Conservation (phyloP, 2,329 filamentous ascomycete genomes). For the Diplocarpon rosae region DNA sequence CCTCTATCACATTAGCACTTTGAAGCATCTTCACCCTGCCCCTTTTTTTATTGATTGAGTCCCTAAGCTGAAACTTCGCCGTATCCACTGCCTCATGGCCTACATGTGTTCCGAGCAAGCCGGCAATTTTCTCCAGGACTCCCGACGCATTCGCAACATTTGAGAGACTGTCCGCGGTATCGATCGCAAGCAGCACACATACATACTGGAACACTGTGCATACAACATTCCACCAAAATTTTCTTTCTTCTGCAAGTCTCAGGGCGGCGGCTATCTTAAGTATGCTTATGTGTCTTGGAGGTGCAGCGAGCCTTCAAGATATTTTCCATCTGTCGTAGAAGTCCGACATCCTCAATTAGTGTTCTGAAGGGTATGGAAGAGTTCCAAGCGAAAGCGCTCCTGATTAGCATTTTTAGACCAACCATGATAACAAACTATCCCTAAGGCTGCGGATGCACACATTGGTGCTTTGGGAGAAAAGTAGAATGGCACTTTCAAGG, state of each 20-base stretch:
- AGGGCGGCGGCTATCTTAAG: slow-evolving; percentile 25
- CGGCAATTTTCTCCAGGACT: slow-evolving; percentile 29
- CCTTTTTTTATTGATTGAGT: slow-evolving; percentile 22
- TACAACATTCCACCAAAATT: slow-evolving; percentile 34
- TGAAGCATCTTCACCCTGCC: slow-evolving; percentile 19
- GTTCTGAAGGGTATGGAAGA: too few species aligned
- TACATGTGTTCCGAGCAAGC: slow-evolving; percentile 24
- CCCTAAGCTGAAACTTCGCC: slow-evolving; percentile 18
- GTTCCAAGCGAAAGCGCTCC: too few species aligned
- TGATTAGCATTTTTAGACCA: too few species aligned
- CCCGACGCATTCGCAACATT: slow-evolving; percentile 29
- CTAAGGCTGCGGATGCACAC: too few species aligned
- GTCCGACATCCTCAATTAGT: too few species aligned
- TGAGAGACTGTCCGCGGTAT: slow-evolving; percentile 29
- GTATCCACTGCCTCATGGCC: slow-evolving; percentile 28
- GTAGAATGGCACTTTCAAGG: too few species aligned
- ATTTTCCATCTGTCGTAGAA: too few species aligned
- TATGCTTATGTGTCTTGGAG: too few species aligned
- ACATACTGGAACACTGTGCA: slow-evolving; percentile 33
- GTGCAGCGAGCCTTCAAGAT: too few species aligned
- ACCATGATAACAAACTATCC: too few species aligned
- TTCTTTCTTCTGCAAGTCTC: slow-evolving; percentile 26
- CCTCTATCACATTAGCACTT: slow-evolving; percentile 6
- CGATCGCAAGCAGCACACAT: slow-evolving; percentile 32
- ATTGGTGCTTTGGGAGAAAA: too few species aligned